Evolutionary conservation across 495 filamentous ascomycete species (phyloP).

Genomic region (Penicillium paradoxum): DNA sequence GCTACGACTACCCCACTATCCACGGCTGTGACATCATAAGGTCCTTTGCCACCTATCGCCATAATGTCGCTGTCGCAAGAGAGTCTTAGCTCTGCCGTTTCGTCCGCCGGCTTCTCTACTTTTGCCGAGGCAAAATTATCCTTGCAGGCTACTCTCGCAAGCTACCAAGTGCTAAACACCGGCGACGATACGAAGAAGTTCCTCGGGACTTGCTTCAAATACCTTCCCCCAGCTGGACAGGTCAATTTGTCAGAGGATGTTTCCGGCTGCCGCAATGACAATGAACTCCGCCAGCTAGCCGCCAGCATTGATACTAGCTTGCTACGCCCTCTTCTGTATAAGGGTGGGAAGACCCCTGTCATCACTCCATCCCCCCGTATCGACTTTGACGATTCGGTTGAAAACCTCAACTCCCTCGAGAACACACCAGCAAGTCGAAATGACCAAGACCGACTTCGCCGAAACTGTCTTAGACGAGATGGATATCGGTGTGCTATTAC

Average conservation of each 20-base stretch:
- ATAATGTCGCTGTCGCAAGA: background rate
- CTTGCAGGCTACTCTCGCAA: background rate
- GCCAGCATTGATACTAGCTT: constrained; percentile 4
- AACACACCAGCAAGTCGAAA: background rate
- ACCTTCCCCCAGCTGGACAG: constrained; percentile 6
- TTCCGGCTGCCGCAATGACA: constrained; percentile 1
- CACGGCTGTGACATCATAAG: background rate
- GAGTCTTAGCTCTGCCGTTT: background rate
- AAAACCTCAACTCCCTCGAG: constrained; percentile 6
- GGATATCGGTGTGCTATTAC: constrained; percentile 6
- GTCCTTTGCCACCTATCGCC: background rate
- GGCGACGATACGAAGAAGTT: constrained; percentile 11
- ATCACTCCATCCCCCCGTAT: constrained; percentile 5
- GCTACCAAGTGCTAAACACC: background rate
- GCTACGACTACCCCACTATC: background rate
- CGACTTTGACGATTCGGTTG: constrained; percentile 13
- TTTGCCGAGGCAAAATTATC: background rate
- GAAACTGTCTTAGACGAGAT: constrained; percentile 4
- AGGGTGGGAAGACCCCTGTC: constrained; percentile 1
- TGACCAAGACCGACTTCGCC: constrained; percentile 1
- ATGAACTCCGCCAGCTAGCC: constrained; percentile 11
- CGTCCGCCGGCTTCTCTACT: background rate
- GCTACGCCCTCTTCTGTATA: constrained; percentile 4
- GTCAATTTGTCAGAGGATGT: constrained; percentile 11
- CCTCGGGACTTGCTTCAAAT: constrained; percentile 6